Conservation (phyloP, 2,329 filamentous ascomycete species). For the Cercospora zeina region DNA sequence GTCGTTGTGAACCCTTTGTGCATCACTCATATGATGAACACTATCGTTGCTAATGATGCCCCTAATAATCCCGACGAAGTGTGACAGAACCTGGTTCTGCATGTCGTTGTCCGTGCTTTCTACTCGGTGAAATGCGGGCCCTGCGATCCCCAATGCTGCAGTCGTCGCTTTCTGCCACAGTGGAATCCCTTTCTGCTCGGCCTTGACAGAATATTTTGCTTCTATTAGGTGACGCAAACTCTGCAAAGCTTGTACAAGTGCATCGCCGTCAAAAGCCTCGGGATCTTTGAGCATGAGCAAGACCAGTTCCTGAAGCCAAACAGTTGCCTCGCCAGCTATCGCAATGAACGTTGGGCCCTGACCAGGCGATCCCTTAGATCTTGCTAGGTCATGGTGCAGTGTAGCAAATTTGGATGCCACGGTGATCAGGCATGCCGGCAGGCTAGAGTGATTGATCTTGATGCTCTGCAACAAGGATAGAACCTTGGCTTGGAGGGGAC, state of each 20-base stretch:
- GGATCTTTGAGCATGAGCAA: constrained; percentile 60
- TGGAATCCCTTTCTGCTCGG: constrained; percentile 67
- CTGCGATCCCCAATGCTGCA: constrained; percentile 67
- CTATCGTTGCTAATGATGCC: constrained; percentile 44
- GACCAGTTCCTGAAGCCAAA: constrained; percentile 63
- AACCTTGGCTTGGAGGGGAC: constrained; percentile 69
- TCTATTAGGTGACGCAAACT: constrained; percentile 69
- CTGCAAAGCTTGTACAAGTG: constrained; percentile 64
- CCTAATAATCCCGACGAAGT: constrained; percentile 41
- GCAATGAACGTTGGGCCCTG: constrained; percentile 79
- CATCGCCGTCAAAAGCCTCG: constrained; percentile 69
- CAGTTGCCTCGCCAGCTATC: constrained; percentile 79
- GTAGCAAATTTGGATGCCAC: constrained; percentile 70
- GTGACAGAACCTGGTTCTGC: constrained; percentile 52
- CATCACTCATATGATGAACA: constrained; percentile 36
- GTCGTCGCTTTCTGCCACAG: constrained; percentile 81
- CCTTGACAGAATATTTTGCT: constrained; percentile 77
- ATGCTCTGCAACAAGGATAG: constrained; percentile 68
- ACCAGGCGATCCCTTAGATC: constrained; percentile 27
- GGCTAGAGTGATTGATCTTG: constrained; percentile 63
- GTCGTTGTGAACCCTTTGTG: constrained; percentile 59
- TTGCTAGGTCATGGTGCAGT: constrained; percentile 61
- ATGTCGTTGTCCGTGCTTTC: constrained; percentile 37
- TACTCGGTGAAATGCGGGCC: constrained; percentile 60
- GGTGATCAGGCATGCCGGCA: constrained; percentile 66